Evolutionary conservation across 2,329 filamentous ascomycete species (phyloP).

Genomic region (Onygena corvina): DNA sequence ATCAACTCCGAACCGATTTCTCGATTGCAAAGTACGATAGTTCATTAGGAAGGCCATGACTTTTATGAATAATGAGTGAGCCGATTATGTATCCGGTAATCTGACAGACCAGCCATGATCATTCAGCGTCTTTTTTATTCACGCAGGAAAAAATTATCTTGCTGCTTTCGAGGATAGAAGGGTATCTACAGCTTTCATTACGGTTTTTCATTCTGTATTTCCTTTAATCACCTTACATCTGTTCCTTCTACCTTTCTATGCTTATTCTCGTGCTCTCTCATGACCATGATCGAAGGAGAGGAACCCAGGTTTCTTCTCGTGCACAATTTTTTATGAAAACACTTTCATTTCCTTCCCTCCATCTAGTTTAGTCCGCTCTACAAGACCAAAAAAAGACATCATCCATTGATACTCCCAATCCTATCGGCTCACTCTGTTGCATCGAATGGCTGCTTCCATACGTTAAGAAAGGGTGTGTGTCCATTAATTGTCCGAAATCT

Average conservation of each 20-base stretch:
- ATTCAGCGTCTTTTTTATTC: constrained; percentile 3
- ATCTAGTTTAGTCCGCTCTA: neutral
- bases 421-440: neutral
- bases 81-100: neutral
- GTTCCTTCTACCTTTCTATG: neutral
- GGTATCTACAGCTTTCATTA: neutral
- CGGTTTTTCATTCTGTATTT: neutral
- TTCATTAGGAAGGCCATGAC: constrained; percentile 2
- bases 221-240: neutral
- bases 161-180: constrained; percentile 5
- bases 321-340: neutral
- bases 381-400: neutral
- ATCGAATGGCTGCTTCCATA: neutral
- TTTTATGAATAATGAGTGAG: constrained; percentile 5
- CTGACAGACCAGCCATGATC: neutral
- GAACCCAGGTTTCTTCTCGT: neutral
- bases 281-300: neutral
- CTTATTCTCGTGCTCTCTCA: neutral
- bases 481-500: neutral
- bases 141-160: neutral
- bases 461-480: neutral
- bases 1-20: neutral
- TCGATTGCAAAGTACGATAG: constrained; percentile 4
- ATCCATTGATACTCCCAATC: neutral
- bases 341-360: neutral